Evolutionary conservation across 1,139 yeast species (phyloP), one percentile per base, ranked within the genome.

Genomic region (Candida glucosophila): DNA sequence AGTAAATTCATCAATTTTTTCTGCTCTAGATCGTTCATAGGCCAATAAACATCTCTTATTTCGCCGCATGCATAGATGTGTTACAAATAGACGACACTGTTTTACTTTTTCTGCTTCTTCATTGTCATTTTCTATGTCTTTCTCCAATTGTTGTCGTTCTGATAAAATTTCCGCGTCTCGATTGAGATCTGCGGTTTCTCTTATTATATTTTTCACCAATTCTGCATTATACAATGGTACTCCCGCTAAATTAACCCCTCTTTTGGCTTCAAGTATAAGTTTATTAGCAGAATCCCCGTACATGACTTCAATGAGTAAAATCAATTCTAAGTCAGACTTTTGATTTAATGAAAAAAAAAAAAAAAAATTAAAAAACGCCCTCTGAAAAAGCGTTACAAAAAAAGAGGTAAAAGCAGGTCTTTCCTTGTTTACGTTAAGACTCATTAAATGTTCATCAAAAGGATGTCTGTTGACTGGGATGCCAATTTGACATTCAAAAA

Each of bases 21-120:
- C 72, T 2, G 92, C 74, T 27, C 98, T 58, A 14, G 73, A 64
- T 34, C 68, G 64, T 45, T 86, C 83, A 45, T 90, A 85, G 0
- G 95, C 96, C 33, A 90, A 49, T 19, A 90, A 49, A 47, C 96
- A 86, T 30, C 98, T 60, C 49, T 90, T 90, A 52, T 90, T 86
- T 29, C 97, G 59, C 32, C 90, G 67, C 77, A 86, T 77, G 22
- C 85, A 77, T 22, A 85, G 53, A 37, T 77, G 80, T n/a, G 85
- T 75, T 3, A 88, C 90, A 44, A 86, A 81, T 23, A 79, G 51
- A 32, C 82, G 88, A 35, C 93, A 80, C 34, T 75, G 75, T 30
- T 67, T 64, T 20, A 73, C 60, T 35, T 71, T 67, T 31, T 52
- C 55, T 20, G 55, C 59, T 25, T 53, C 61, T 17, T 23, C 25